Percentiles rank a stretch among this genome's conserved stretches.
phyloP scores from a whole-genome alignment of 768 basidiomycete genomes.

The Leccinellum albellum region DNA sequence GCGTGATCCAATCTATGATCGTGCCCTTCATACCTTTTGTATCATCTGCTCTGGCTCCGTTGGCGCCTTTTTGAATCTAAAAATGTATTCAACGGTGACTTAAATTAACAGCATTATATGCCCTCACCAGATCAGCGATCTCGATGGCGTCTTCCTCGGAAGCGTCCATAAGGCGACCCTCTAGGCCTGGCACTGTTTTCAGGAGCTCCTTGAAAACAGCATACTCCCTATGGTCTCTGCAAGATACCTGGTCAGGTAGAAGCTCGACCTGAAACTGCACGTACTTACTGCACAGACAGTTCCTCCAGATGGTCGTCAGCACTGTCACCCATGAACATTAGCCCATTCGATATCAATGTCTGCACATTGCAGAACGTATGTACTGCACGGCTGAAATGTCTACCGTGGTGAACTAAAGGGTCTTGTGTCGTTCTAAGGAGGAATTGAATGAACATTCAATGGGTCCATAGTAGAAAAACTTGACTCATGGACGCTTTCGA shows the following conservation, averaged over 20 bases:
- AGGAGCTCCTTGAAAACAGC: not conserved
- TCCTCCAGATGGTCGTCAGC: not conserved
- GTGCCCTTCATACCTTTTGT: not conserved
- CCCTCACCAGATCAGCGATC: not conserved
- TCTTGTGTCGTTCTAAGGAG: not conserved
- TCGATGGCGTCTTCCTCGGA: not conserved
- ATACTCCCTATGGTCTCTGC: not conserved
- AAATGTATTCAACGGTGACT: not conserved
- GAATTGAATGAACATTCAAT: too few species aligned
- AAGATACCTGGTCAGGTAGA: not conserved
- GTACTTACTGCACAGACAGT: not conserved
- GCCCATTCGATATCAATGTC: not conserved
- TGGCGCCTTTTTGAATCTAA: not conserved
- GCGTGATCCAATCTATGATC: not conserved
- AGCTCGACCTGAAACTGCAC: not conserved
- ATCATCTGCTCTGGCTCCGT: not conserved
- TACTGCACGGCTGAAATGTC: not conserved
- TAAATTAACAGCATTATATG: not conserved
- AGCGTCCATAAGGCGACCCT: not conserved
- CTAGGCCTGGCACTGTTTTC: not conserved
- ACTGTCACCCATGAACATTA: not conserved
- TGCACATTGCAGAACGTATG: not conserved
- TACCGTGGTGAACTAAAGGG: not conserved
- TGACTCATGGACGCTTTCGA: not conserved
- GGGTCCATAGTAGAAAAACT: too few species aligned